Evolutionary conservation across 177 flowering plant species (phyloP), one percentile per base, ranked within the genome.

Genomic region (Vitis hybrid): DNA sequence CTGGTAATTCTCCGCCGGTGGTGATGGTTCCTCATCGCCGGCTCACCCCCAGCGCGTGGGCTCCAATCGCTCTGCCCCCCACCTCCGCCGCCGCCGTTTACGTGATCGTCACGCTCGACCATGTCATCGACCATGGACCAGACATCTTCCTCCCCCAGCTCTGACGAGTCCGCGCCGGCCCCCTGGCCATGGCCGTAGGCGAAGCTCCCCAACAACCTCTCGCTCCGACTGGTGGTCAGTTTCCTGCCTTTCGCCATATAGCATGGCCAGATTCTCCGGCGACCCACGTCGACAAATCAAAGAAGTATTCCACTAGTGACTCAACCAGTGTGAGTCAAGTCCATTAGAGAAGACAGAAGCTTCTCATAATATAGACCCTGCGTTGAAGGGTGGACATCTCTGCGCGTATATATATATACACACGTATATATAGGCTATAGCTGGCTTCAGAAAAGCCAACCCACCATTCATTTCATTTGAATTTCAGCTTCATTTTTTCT

Each of bases 61-160:
- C 62, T 67, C 89, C 85, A 78, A 27, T 58, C 84, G 49, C 60
- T 50, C 2, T 11, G 56, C 8, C 57, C 72, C 18, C 69, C 18
- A 11, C 6, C 48, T 13, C 27, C 46, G 30, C 30, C 30, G 30
- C 30, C 30, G 30, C 30, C 30, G 30, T 27, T 27, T 27, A 27
- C 30, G 7, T 54, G 50, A 27, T 73, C 72, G 6, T 68, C 65
- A 13, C 62, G 62, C 52, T 76, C 81, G 11, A 64, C 59, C 17
- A 11, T 62, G 71, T 67, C 81, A 27, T 81, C 89, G 3, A 83
- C 82, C 76, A 76, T 80, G 6, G 97, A 83, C 98, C 98, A 94
- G 2, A 94, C 85, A 14, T 92, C 98, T 9, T 94, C 98, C 70
- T 94, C 98, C 2, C 69, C 79, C 4, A 93, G 74, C 72, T 93